A percentile compares a stretch with the other conserved stretches of the same genome.
Conservation (phyloP, 2,329 filamentous ascomycete genomes). For the Fusarium dimerum region DNA sequence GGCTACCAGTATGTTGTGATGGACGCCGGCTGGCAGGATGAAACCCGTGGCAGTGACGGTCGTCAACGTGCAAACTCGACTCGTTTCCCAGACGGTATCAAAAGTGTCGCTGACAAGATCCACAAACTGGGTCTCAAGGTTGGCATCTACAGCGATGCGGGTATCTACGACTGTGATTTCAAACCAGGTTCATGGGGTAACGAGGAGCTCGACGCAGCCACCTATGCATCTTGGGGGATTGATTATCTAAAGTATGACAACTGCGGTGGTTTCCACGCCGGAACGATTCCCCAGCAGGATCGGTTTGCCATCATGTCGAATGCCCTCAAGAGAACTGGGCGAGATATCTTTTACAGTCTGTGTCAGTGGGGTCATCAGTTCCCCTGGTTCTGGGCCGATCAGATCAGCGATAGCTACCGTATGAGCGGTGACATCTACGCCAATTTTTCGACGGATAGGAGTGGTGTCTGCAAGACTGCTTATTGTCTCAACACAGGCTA, state of each 20-base stretch:
- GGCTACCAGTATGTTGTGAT: slow-evolving; percentile 1
- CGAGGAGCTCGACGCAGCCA: background rate
- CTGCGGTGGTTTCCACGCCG: slow-evolving; percentile 1
- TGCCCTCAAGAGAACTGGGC: background rate
- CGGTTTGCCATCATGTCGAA: slow-evolving; percentile 2
- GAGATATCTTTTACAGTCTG: background rate
- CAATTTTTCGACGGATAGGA: background rate
- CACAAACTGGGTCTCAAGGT: background rate
- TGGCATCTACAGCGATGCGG: slow-evolving; percentile 2
- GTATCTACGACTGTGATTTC: slow-evolving; percentile 1
- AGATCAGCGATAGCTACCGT: slow-evolving; percentile 2
- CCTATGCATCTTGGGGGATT: background rate
- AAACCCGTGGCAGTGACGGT: background rate
- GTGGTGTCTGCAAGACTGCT: background rate
- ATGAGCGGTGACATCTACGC: slow-evolving; percentile 1
- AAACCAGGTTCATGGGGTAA: background rate
- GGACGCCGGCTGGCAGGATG: slow-evolving; percentile 1
- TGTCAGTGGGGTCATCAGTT: slow-evolving; percentile 3
- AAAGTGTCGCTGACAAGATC: background rate
- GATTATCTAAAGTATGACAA: slow-evolving; percentile 5
- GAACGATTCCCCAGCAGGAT: slow-evolving; percentile 1
- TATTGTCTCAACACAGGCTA: slow-evolving; percentile 1
- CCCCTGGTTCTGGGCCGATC: slow-evolving; percentile 4
- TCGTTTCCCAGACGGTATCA: background rate
- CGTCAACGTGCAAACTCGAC: background rate